Percentiles rank a stretch among this genome's conserved stretches.
Evolutionary conservation across 2,329 filamentous ascomycete genomes (phyloP).

Genomic region (Colletotrichum spaethianum): DNA sequence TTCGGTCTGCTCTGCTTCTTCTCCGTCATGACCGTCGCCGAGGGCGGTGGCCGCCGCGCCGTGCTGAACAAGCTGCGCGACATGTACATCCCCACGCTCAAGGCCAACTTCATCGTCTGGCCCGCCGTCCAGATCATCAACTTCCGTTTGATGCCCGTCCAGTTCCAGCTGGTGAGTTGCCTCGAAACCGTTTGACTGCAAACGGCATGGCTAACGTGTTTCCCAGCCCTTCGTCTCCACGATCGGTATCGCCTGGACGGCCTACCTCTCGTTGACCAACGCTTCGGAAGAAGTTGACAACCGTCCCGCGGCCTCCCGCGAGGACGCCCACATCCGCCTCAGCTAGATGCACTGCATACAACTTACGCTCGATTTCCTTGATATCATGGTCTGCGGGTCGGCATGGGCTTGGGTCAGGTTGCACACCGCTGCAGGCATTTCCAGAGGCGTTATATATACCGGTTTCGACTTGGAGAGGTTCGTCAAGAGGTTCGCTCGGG

Average conservation of each 20-base stretch:
- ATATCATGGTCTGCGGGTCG: slow-evolving; percentile 13
- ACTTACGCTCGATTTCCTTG: neutral
- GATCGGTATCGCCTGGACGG: slow-evolving; percentile 97
- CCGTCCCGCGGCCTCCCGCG: slow-evolving; percentile 45
- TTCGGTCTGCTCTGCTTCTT: slow-evolving; percentile 92
- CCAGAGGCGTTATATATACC: slow-evolving; percentile 2
- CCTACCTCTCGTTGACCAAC: slow-evolving; percentile 94
- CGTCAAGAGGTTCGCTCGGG: too few relatives aligned
- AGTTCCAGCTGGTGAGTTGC: slow-evolving; percentile 90
- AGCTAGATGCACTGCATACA: slow-evolving; percentile 37
- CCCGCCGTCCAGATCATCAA: slow-evolving; percentile 96
- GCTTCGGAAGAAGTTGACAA: slow-evolving; percentile 78
- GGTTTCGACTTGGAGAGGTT: neutral
- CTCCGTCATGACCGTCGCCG: slow-evolving; percentile 94
- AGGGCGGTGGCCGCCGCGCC: slow-evolving; percentile 88
- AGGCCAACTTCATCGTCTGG: slow-evolving; percentile 97
- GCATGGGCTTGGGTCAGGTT: slow-evolving; percentile 8
- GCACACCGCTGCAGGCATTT: slow-evolving; percentile 9
- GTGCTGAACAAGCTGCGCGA: slow-evolving; percentile 89
- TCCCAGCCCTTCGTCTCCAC: slow-evolving; percentile 92
- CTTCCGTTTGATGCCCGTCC: slow-evolving; percentile 94
- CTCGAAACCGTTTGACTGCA: neutral
- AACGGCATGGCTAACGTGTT: slow-evolving; percentile 23
- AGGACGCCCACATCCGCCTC: slow-evolving; percentile 53
- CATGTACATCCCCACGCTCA: slow-evolving; percentile 93